Percentiles rank a stretch among this genome's conserved stretches.
Conservation (phyloP, 208 protist species). For the Spongospora subterranea region DNA sequence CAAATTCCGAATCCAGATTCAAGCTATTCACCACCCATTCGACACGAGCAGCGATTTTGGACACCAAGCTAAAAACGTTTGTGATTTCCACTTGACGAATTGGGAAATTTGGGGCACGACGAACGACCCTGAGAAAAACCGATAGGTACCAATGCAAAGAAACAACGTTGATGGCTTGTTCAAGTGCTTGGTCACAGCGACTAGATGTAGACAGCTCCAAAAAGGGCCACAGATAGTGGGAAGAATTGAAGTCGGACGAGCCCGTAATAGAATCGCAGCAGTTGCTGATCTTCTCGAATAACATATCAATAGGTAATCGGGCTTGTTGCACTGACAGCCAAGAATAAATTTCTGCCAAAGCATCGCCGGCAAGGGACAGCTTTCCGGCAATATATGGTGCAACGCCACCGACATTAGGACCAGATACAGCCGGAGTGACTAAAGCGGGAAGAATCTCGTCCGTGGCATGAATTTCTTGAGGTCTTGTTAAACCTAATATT, state of each 20-base stretch:
- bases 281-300: background rate
- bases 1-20: background rate
- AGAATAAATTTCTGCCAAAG: conserved; percentile 1
- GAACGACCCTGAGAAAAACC: background rate
- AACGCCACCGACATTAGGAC: background rate
- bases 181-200: background rate
- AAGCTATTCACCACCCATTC: background rate
- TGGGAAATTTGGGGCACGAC: background rate
- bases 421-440: background rate
- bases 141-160: background rate
- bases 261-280: background rate
- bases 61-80: background rate
- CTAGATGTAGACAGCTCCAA: background rate
- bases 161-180: background rate
- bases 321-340: conserved; percentile 37
- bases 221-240: conserved; percentile 31
- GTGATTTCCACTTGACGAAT: background rate
- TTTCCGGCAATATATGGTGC: background rate
- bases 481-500: background rate
- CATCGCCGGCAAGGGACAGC: conserved; percentile 5
- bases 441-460: background rate
- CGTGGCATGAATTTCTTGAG: background rate
- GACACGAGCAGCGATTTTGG: background rate
- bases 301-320: conserved; percentile 1
- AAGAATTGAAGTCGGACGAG: background rate